A percentile compares a stretch with the other conserved stretches of the same genome.
Evolutionary conservation across 148 eudicot species (phyloP).

Genomic region (Fagopyrum esculentum): DNA sequence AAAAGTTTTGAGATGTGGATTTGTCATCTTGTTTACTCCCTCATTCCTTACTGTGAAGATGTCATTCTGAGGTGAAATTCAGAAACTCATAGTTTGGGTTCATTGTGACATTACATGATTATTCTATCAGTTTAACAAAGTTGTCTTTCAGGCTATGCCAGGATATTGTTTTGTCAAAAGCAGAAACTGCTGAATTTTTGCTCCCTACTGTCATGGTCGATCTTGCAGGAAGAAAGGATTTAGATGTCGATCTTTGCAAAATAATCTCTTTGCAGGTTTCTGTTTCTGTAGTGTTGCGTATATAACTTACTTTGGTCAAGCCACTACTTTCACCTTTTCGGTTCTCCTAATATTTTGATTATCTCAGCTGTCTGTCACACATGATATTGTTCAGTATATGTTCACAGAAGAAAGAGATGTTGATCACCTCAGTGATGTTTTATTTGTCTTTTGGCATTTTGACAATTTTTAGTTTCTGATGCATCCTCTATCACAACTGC

Average conservation of each 20-base stretch:
- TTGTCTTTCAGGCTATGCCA: conserved; percentile 70
- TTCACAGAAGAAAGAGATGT: background rate
- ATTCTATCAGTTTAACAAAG: background rate
- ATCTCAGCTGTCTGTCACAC: background rate
- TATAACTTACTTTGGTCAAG: background rate
- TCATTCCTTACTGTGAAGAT: conserved; percentile 73
- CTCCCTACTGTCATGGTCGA: conserved; percentile 65
- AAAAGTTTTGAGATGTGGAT: conserved; percentile 87
- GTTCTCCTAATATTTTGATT: background rate
- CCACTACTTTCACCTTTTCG: background rate
- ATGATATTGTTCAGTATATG: background rate
- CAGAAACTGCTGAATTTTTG: conserved; percentile 93
- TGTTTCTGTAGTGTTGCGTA: background rate
- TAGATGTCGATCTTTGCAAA: conserved; percentile 61
- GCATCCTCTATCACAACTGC: conserved; percentile 18
- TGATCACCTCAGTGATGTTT: conserved; percentile 5
- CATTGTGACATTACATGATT: conserved; percentile 8
- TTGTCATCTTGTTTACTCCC: conserved; percentile 80
- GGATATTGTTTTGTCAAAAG: conserved; percentile 76
- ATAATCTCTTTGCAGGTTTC: conserved; percentile 63
- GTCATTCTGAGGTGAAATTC: conserved; percentile 52
- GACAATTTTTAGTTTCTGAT: background rate
- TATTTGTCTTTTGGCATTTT: background rate
- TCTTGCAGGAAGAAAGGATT: conserved; percentile 62
- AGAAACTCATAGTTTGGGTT: conserved; percentile 2